Evolutionary conservation across 257 asterid genomes (phyloP), one percentile per base, ranked within the genome.

Genomic region (Galeopsis tetrahit): DNA sequence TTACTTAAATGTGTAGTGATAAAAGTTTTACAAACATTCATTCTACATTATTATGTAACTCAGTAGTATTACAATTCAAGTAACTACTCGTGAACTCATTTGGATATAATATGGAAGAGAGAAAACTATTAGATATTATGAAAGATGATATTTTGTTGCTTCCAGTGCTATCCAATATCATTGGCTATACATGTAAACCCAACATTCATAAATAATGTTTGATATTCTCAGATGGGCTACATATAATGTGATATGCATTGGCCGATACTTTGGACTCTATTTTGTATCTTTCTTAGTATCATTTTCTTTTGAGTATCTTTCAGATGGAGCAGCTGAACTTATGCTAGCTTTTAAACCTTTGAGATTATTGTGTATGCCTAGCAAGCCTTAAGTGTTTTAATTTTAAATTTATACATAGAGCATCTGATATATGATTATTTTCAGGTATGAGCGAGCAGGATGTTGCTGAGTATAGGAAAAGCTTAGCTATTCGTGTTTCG

Each of bases 391-490:
- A 35, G 55, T 11, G 42, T 32, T 28, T 43, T 31, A n/a, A 8
- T 39, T 39, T 78, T 66, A 48, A 39, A 39, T 61, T 44, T 28
- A 21, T 66, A 7, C 43, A 9, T 46, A 55, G 66, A 43, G 32
- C 36, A 36, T 71, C 69, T 79, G 60, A 49, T 40, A 43, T 49
- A 48, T 79, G 42, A 61, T 36, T 60, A 7, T 65, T 83, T 28
- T 33, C 86, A 94, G 99, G 96, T 52, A 87, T 91, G 97, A 88
- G 82, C 10, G 96, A 87, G 15, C 86, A 80, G 83, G 99, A 91
- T 9, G 90, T 89, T 68, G 64, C 83, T 2, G 97, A 91, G 39
- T 94, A 89, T 75, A 82, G 78, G 83, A 84, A 83, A 83, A 87
- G 86, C 78, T 71, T 91, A 79, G 96, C 97, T 15, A 88, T 94